Base-by-base conservation (phyloP, 805 yeast genomes). In the Gaillardinia entomophila region DNA sequence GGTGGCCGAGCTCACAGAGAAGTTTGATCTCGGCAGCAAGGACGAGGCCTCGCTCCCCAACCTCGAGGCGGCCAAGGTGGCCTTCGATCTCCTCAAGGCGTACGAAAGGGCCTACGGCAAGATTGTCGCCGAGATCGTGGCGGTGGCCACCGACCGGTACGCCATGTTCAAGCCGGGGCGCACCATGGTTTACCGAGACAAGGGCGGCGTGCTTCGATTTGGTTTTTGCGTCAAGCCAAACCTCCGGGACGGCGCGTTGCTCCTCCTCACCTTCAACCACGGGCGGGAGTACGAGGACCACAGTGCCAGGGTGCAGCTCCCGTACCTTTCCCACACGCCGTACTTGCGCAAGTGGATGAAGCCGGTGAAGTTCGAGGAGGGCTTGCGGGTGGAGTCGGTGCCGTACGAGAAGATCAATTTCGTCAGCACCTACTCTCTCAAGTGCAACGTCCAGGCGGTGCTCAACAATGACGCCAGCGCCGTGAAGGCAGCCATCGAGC, bases 171-270 rank as follows among this genome's bases (percentile, higher is more conserved):
- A 57, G 33, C 49, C 57, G 2, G 90, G 89, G 2, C 64, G 82
- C 38, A 49, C 82, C 30, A 46, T 84, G 32, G 66, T 79, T 4
- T 86, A 62, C 52, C 67, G 75, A 38, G 80, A 78, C 47, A 52
- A 53, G 4, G 49, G 61, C 5, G 68, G 57, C 3, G 51, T 55
- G 12, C 42, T 69, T 1, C 53, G 62, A 30, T 56, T 73, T 10
- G 94, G 88, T 4, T 68, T 81, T 35, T 57, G 80, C 16, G 62
- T 73, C 24, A 75, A 66, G 48, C 38, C 68, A 42, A 57, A 63
- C 50, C 32, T 52, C 39, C 43, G 55, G 12, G 48, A 53, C 33
- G 41, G 56, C 22, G 40, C 44, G 1, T 44, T 71, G 10, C 48
- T 69, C 3, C 51, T 74, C 4, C 43, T 77, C 33, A 60, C 71